Evolutionary conservation across 192 early-diverging fungal genomes (phyloP).

Genomic region (Funneliformis mosseae): DNA sequence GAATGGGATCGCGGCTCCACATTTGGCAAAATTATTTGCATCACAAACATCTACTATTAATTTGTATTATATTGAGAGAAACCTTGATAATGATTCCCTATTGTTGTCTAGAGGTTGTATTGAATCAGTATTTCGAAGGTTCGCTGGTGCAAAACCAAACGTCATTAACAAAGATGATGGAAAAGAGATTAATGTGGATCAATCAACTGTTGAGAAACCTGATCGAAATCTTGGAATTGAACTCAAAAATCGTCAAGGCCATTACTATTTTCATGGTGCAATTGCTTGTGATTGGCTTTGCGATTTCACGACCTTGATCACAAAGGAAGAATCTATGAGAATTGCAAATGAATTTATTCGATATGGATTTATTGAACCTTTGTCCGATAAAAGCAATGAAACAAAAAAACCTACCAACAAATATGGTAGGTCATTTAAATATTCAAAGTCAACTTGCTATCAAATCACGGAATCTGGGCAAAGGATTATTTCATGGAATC

Average conservation of each 20-base stretch:
- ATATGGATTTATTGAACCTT: constrained; percentile 49
- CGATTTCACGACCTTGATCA: constrained; percentile 53
- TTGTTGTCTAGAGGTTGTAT: constrained; percentile 43
- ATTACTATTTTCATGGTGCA: constrained; percentile 51
- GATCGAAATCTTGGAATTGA: constrained; percentile 48
- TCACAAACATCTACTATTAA: constrained; percentile 30
- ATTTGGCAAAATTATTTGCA: constrained; percentile 38
- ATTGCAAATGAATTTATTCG: constrained; percentile 50
- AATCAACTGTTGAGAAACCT: constrained; percentile 9
- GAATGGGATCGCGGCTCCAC: constrained; percentile 45
- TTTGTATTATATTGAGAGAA: constrained; percentile 45
- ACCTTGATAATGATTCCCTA: constrained; percentile 53
- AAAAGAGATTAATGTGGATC: not conserved
- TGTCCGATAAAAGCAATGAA: constrained; percentile 21
- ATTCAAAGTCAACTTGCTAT: constrained; percentile 40
- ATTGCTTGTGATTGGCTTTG: constrained; percentile 53
- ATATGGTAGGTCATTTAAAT: constrained; percentile 6
- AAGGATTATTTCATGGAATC: constrained; percentile 42
- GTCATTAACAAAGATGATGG: constrained; percentile 31
- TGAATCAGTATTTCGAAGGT: constrained; percentile 46
- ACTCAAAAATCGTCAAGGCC: constrained; percentile 45
- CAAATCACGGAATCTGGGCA: constrained; percentile 42
- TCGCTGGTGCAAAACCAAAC: constrained; percentile 49
- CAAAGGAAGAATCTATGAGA: constrained; percentile 49
- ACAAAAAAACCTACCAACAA: not conserved